Conservation (phyloP, 352 stramenopile genomes). For the Phytophthora litchii region DNA sequence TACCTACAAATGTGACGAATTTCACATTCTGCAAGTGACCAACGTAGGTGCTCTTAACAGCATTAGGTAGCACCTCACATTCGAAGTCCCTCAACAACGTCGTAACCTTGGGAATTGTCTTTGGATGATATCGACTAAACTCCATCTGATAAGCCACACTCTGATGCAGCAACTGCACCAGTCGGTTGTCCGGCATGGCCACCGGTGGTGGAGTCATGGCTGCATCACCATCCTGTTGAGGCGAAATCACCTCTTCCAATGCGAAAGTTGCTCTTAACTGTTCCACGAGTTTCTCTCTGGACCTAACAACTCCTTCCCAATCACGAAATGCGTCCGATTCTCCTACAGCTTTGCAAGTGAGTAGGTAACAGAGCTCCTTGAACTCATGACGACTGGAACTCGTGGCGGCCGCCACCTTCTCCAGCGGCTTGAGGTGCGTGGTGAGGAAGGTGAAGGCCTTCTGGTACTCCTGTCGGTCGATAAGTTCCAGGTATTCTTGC, state of each 20-base stretch:
- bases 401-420: conserved; percentile 75
- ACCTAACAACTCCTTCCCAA: conserved; percentile 82
- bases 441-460: conserved; percentile 91
- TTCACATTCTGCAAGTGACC: conserved; percentile 90
- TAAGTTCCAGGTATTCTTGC: conserved; percentile 90
- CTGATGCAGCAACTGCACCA: conserved; percentile 85
- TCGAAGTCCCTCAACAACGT: conserved; percentile 88
- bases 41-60: conserved; percentile 86
- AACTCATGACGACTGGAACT: conserved; percentile 85
- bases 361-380: conserved; percentile 88
- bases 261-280: conserved; percentile 85
- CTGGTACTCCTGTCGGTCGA: conserved; percentile 89
- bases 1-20: conserved; percentile 86
- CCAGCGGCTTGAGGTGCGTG: conserved; percentile 87
- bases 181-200: conserved; percentile 73
- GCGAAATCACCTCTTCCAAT: conserved; percentile 72
- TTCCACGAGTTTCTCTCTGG: conserved; percentile 85
- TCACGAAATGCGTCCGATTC: conserved; percentile 85
- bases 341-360: conserved; percentile 88
- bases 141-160: conserved; percentile 91
- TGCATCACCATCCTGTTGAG: conserved; percentile 41
- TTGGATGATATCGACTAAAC: conserved; percentile 87
- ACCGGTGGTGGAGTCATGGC: conserved; percentile 23
- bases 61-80: conserved; percentile 86
- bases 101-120: conserved; percentile 85